Base-by-base conservation (phyloP, 768 basidiomycete genomes). In the Macrocybe gigantea region DNA sequence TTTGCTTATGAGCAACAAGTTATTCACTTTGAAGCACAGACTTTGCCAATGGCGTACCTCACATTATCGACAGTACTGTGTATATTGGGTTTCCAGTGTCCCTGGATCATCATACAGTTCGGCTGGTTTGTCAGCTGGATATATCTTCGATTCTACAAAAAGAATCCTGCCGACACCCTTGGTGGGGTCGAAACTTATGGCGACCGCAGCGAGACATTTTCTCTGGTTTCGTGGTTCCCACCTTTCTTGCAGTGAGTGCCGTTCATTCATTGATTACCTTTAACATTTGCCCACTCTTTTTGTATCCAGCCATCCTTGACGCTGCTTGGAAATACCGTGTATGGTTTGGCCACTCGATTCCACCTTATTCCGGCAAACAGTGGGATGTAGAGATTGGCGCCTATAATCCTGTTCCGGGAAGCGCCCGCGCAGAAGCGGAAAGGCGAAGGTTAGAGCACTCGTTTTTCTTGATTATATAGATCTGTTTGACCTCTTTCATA, bases 71-170 rank as follows among this genome's bases (percentile, higher is more conserved):
- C 88, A 50, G 77, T 96, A 29, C 73, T 92, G 68, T 86, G 83
- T 53, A 55, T 95, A 41, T 49, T 93, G 39, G 93, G 92, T 14
- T 85, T 85, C 68, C 93, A 93, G 62, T 85, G 82, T 49, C 93
- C 92, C 11, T 95, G 82, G 73, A 91, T 94, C 44, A 70, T 93
- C 60, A 93, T 98, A 53, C 96, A 99, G 61, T 99, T 97, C 63
- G 96, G 95, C n/a, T 99, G 95, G 93, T 86, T 96, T 48, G 88
- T 93, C 6, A 79, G 88, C 32, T 99, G 93, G 88, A 75, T 90
- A 46, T 99, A 96, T 68, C 79, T 99, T 33, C 83, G 96, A 34
- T 98, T 99, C 73, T 93, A 97, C 75, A 98, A 98, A 70, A 84
- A 87, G 64, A 88, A 86, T 58, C 69, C 77, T 4, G 73, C 72